Conservation (phyloP, 306 rosid genomes). For the Trichosanthes truncata region DNA sequence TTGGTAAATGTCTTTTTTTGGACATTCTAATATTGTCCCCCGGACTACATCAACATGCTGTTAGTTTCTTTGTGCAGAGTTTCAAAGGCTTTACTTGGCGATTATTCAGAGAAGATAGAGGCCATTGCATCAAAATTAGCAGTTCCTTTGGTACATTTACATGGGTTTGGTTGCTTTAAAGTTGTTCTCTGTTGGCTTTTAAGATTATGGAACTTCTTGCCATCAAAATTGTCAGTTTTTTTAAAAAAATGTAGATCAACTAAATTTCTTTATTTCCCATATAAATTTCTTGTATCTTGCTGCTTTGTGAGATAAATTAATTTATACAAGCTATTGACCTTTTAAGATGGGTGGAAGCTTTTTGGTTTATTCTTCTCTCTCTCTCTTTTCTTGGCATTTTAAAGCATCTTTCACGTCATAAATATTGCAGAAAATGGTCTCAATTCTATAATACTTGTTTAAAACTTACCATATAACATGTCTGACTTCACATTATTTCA, state of each 20-base stretch:
- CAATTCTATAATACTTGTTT: background rate
- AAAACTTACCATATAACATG: background rate
- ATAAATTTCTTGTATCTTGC: background rate
- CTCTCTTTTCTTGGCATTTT: background rate
- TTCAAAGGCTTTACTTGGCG: slow-evolving; percentile 65
- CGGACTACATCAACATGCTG: background rate
- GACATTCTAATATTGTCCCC: background rate
- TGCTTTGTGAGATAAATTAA: background rate
- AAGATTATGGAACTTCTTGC: background rate
- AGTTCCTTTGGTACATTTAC: slow-evolving; percentile 22
- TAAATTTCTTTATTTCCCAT: slow-evolving; percentile 12
- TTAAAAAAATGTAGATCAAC: background rate
- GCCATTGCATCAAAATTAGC: slow-evolving; percentile 59
- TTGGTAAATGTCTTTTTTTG: background rate
- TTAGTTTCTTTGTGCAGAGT: slow-evolving; percentile 35
- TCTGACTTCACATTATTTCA: background rate
- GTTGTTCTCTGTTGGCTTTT: background rate
- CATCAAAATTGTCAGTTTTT: background rate
- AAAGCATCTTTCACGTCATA: background rate
- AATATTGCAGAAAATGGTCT: background rate
- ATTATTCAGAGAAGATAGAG: slow-evolving; percentile 79
- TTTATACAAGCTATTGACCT: background rate
- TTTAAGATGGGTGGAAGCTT: background rate
- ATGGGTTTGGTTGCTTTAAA: background rate
- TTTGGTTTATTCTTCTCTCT: slow-evolving; percentile 11